phyloP scores from a whole-genome alignment of 2,329 filamentous ascomycete species.

The Trichoderma guizhouense region DNA sequence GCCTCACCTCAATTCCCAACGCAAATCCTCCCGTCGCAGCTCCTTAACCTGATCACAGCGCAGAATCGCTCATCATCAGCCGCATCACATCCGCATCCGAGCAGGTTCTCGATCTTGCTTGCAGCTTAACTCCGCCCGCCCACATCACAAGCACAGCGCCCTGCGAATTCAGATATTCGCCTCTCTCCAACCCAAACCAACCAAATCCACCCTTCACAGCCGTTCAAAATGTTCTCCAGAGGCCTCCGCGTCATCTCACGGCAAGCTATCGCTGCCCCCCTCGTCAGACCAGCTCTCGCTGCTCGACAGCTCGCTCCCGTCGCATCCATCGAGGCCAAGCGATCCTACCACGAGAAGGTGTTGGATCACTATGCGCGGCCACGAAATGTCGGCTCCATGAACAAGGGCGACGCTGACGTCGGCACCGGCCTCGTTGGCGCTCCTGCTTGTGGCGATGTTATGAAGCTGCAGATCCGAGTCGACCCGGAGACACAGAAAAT shows the following conservation, averaged over 20 bases:
- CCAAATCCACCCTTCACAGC: neutral
- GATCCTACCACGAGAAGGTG: conserved; percentile 53
- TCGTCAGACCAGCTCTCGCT: conserved; percentile 35
- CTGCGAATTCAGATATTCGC: neutral
- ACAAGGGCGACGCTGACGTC: conserved; percentile 76
- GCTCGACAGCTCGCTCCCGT: conserved; percentile 41
- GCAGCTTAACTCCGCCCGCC: neutral
- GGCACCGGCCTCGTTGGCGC: conserved; percentile 89
- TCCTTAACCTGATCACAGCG: neutral
- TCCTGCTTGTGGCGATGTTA: conserved; percentile 85
- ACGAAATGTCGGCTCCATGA: conserved; percentile 55
- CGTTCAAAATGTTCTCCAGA: conserved; percentile 44
- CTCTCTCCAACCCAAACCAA: neutral
- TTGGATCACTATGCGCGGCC: conserved; percentile 51
- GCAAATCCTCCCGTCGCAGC: neutral
- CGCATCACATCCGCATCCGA: neutral
- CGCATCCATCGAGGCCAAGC: conserved; percentile 39
- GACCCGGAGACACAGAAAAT: conserved; percentile 86
- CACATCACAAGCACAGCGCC: neutral
- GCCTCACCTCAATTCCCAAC: neutral
- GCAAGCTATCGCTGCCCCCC: conserved; percentile 40
- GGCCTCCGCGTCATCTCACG: conserved; percentile 43
- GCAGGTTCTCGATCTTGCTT: neutral
- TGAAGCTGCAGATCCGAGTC: conserved; percentile 79
- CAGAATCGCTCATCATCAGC: neutral